Base-by-base conservation (phyloP, 2,329 filamentous ascomycete genomes). In the Phoma sp. region DNA sequence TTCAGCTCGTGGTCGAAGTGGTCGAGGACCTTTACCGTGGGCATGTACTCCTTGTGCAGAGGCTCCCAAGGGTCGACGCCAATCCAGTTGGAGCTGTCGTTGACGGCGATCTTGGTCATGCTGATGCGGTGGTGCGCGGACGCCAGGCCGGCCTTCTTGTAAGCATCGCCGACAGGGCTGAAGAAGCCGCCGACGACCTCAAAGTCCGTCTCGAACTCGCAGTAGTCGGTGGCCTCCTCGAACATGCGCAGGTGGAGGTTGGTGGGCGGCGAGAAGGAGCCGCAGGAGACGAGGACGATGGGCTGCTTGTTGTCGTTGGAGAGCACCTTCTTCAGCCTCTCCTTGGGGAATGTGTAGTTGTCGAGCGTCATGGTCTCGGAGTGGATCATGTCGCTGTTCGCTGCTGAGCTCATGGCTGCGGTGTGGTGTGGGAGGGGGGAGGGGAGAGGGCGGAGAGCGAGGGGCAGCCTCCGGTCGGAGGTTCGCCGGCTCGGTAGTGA, bases 1-100 rank as follows among this genome's bases (percentile, higher is more conserved):
- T 97, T 96, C 72, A 97, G 91, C 74, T 97, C 92, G 71, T 94
- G 80, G 63, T 96, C 88, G 67, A 97, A 95, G 76, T 97, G 94
- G 70, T 96, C 92, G 43, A 97, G 81, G 36, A 96, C 93, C 65
- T 89, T 85, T 35, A 93, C 94, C 0, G 94, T 98, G 15, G 92
- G 92, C 59, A 92, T 88, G 73, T 96, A 98, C 63, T 90, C 84
- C 69, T 88, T 85, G 77, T 96, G 87, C 67, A 89, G 81, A n/a
- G 91, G 90, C 80, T 96, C 93, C 86, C 86, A 45, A 6, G 72
- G 68, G 50, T 76, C 74, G 6, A 76, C 73, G 10, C 68, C 66
- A 47, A 76, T 75, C 74, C 74, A 76, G 8, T 46, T 66, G 4
- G 74, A 74, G 51, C 88, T 88, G 46, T 90, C 88, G 64, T 89